Base-by-base conservation (phyloP, 768 basidiomycete species). In the Hygrocybe punicea region DNA sequence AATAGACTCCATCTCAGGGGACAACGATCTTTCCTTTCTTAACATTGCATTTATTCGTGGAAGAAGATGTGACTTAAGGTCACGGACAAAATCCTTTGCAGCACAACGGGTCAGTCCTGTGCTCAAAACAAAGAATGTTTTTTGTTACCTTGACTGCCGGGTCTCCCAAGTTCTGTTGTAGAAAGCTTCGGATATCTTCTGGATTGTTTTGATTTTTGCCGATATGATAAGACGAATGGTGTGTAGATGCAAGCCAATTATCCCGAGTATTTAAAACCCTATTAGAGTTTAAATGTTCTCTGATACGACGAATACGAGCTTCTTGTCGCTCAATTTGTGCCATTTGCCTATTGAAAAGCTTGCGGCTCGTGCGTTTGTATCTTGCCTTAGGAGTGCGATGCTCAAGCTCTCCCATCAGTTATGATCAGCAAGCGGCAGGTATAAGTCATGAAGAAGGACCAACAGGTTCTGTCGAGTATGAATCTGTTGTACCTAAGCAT, bases 41-140 rank as follows among this genome's bases (percentile, higher is more conserved):
- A 53, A n/a, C 35, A 37, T 39, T 8, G 51, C 51, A 34, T 37
- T 37, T 2, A 56, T 39, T 13, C 65, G 60, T 1, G 57, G 60
- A 5, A 71, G 63, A 11, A 66, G 54, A 52, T 72, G 63, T 39
- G 64, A 49, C 54, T 69, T 51, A 21, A 74, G 62, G 34, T 67
- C 56, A 0, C 66, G 54, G 3, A 67, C 11, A 56, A 71, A 75
- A 44, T 66, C 56, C 68, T 73, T 17, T 11, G 19, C 16, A 42
- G 37, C 19, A 21, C 11, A 13, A 46, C 9, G 17, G 25, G 17
- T 21, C 29, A 53, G 23, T 39, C 13, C n/a, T 42, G 33, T 33
- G 17, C 10, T 29, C 35, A 14, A 13, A 16, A 13, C 10, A 24
- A 29, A 42, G 4, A 53, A 39, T 53, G 6, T 19, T 3, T 11